Base-by-base conservation (phyloP, 1,284 basidiomycete genomes). In the Ustilago shanxiensis region DNA sequence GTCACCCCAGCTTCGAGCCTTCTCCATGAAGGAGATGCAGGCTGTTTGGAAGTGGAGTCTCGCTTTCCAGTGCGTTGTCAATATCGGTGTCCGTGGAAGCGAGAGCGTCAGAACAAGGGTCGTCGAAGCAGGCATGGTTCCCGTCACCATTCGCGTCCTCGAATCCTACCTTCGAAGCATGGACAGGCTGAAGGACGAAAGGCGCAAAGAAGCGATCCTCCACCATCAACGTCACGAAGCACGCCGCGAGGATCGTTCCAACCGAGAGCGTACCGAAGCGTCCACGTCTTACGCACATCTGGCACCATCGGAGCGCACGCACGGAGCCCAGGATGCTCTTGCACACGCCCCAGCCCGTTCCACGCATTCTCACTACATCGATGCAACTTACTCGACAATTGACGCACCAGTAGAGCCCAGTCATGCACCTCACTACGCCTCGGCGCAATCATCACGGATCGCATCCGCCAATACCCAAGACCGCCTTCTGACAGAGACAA, bases 51-150 rank as follows among this genome's bases (percentile, higher is more conserved):
- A 86, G 73, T 86, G 84, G 84, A 82, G 77, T 49, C 72, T 85
- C 16, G 96, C 96, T 0, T 97, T 99, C 85, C 95, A 98, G 85
- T 98, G 95, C 84, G 92, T 98, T 51, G 95, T 97, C 79, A 98
- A 99, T 87, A 95, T 99, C 79, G 96, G 97, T 52, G 95, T 99
- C 0, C 89, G 96, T 41, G 97, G 97, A n/a, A 94, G 91, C 75
- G 96, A 99, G 86, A 90, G 91, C 22, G 83, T 86, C 51, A 89
- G 96, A 49, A 93, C 93, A 62, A 89, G 95, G 4, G 95, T 99
- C 22, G 97, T 99, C 2, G 95, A 98, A 86, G 95, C 95, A 0
- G 96, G 96, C 28, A 95, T 95, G 1, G 89, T 99, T 20, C 94
- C 97, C 70, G 93, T 98, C 39, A 95, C 97, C 2, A 94, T 95